These are phyloP conservation scores for Ceratobasidium sp. DNA, from an alignment of 1,284 basidiomycete species.

Conservation along the genomic window DNA sequence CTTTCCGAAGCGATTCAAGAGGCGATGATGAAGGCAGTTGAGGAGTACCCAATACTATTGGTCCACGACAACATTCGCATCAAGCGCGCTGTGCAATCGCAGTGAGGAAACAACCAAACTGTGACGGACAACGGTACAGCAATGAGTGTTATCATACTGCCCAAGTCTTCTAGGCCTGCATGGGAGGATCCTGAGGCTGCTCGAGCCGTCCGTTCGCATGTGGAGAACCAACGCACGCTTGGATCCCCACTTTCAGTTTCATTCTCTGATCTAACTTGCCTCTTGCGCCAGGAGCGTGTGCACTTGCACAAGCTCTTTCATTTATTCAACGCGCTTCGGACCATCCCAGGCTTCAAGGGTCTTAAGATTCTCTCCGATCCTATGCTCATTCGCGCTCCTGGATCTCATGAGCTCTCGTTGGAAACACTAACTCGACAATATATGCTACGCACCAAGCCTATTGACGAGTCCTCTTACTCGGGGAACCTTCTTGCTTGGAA, in stretches of 20 bases:
- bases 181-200: constrained; percentile 3
- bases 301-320: background rate
- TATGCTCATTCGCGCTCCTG: too few relatives aligned
- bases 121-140: constrained; percentile 14
- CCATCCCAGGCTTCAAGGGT: background rate
- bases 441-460: background rate
- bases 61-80: constrained; percentile 22
- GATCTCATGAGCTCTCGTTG: background rate
- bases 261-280: background rate
- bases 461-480: background rate
- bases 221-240: background rate
- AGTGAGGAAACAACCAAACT: background rate
- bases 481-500: background rate
- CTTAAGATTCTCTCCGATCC: background rate
- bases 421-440: background rate
- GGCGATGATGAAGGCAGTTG: background rate
- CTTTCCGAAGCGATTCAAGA: background rate
- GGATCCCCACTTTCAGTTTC: background rate
- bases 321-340: background rate
- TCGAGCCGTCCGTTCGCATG: background rate
- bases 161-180: constrained; percentile 7
- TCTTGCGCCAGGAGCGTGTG: background rate
- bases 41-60: background rate
- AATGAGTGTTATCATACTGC: constrained; percentile 3
- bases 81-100: background rate